Base-by-base conservation (phyloP, 2,329 filamentous ascomycete species). In the Apiospora kogelbergensis region DNA sequence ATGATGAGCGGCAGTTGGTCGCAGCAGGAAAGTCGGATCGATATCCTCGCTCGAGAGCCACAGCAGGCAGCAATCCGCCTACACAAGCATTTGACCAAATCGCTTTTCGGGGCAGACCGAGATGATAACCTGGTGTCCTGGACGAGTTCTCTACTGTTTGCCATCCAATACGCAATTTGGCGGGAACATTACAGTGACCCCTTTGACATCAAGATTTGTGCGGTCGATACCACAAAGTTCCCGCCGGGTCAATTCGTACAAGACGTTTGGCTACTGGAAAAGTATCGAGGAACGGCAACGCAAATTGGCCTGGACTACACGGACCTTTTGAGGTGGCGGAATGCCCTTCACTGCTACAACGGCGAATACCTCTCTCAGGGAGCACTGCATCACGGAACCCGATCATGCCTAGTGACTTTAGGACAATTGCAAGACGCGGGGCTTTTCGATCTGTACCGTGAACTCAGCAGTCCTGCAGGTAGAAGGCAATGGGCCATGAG, bases 361-460 rank as follows among this genome's bases (percentile, higher is more conserved):
- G 63, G 63, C 11, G 63, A 64, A 42, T 64, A 64, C 37, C 63
- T 64, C n/a, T 64, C 63, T 10, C 63, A 64, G 24, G 63, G 63
- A 42, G 7, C 17, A 15, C 2, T 64, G 5, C 6, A 6, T 11
- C 63, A 64, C 24, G 11, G 9, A 15, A 10, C 7, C 6, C 63
- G 37, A 26, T 64, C 63, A 24, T 24, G 37, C 3, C 11, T 64
- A 37, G 63, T 42, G 1, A 24, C 37, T 24, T 3, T 64, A 10
- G 2, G 17, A 11, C n/a, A 64, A 6, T 26, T 57, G 24, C 24
- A 20, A 7, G 6, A 20, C 6, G 48, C 48, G 6, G 48, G 48
- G 24, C 48, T 57, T 9, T 57, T 9, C 15, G 24, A 57, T 1
- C 48, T 57, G 13, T 57, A 20, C 20, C 48, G 5, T 11, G 48